A percentile compares a stretch with the other conserved stretches of the same genome.
Conservation (phyloP, 2,329 filamentous ascomycete species). For the Tolypocladium inflatum region DNA sequence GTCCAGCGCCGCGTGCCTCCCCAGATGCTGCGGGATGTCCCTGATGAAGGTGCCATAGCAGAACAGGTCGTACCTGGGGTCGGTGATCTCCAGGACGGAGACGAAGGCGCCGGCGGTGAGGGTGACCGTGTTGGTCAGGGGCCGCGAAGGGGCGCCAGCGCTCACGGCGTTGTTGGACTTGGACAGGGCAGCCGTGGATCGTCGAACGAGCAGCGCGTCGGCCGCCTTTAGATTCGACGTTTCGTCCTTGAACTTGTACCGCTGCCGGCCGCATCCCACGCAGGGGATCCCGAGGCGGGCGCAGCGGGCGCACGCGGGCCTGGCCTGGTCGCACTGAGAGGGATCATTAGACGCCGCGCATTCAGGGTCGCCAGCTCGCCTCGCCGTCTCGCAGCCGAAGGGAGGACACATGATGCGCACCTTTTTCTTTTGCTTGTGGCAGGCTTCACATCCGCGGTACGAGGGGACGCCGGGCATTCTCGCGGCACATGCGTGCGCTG, state of each 20-base stretch:
- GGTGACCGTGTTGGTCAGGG: conserved; percentile 21
- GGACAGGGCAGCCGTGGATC: not conserved
- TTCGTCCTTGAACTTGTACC: conserved; percentile 39
- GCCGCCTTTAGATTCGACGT: conserved; percentile 2
- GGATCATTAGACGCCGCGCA: not conserved
- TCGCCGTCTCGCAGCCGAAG: not conserved
- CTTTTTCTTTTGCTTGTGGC: conserved; percentile 44
- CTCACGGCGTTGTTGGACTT: not conserved
- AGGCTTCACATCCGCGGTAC: conserved; percentile 39
- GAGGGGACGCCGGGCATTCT: conserved; percentile 42
- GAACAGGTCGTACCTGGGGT: conserved; percentile 35
- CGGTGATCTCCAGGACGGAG: conserved; percentile 24
- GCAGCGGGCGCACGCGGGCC: conserved; percentile 35
- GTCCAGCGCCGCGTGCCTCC: conserved; percentile 34
- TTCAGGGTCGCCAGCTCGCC: not conserved
- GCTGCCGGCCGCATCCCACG: conserved; percentile 33
- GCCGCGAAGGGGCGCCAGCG: not conserved
- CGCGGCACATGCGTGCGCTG: not conserved
- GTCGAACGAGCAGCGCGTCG: not conserved
- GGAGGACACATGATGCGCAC: conserved; percentile 15
- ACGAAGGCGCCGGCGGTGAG: conserved; percentile 13
- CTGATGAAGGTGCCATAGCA: conserved; percentile 36
- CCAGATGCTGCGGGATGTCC: conserved; percentile 34
- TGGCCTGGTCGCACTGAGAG: conserved; percentile 34
- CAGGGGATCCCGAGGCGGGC: conserved; percentile 32